A percentile compares a stretch with the other conserved stretches of the same genome.
Evolutionary conservation across 306 rosid species (phyloP).

Genomic region (Quercus aquifolioides): DNA sequence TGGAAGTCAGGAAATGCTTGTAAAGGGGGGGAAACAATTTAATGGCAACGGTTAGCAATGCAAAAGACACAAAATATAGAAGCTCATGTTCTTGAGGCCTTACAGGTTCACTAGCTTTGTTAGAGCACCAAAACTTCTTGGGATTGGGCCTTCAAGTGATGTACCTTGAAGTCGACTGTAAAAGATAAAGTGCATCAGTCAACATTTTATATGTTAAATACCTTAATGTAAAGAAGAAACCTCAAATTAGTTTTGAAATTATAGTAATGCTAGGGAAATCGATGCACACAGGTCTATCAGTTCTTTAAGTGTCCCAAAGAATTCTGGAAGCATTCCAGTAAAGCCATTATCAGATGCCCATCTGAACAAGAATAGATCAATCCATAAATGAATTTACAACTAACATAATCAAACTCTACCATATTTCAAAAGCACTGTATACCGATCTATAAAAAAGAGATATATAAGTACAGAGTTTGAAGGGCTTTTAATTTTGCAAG

Average conservation of each 20-base stretch:
- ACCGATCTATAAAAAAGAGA: not conserved
- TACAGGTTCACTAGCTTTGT: slow-evolving; percentile 31
- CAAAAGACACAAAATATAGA: not conserved
- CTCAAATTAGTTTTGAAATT: not conserved
- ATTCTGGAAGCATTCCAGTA: slow-evolving; percentile 36
- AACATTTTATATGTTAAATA: not conserved
- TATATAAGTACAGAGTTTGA: slow-evolving; percentile 19
- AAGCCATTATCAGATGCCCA: slow-evolving; percentile 47
- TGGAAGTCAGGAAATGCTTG: not conserved
- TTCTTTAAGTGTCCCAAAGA: slow-evolving; percentile 29
- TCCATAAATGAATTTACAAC: not conserved
- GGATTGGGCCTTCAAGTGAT: slow-evolving; percentile 42
- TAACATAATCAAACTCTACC: not conserved
- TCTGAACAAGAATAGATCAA: slow-evolving; percentile 10
- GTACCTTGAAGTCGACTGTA: slow-evolving; percentile 41
- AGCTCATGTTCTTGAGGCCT: not conserved
- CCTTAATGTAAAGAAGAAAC: not conserved
- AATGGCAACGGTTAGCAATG: not conserved
- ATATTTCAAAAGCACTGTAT: not conserved
- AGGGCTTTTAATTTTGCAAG: slow-evolving; percentile 35
- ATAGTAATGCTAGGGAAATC: not conserved
- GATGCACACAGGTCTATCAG: slow-evolving; percentile 33
- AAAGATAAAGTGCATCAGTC: not conserved
- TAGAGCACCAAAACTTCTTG: slow-evolving; percentile 26
- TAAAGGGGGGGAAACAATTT: not conserved